Base-by-base conservation (phyloP, 192 early-diverging fungal species). In the Backusella sp. region DNA sequence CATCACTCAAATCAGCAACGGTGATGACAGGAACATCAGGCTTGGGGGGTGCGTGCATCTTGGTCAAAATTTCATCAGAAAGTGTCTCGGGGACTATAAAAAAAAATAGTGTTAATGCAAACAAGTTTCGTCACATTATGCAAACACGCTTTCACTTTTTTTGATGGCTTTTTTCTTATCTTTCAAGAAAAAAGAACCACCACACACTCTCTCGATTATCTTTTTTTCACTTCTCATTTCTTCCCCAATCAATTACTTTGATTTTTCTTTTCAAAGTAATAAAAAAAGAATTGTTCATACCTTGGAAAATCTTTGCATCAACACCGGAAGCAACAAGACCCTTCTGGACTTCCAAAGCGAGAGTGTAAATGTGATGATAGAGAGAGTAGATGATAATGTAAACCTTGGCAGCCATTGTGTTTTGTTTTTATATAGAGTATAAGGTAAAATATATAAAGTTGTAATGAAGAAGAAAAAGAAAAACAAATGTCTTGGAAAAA, bases 331-430 rank as follows among this genome's bases (percentile, higher is more conserved):
- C 84, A 74, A 91, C 78, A 46, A 93, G 79, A 28, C 94, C 94
- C 71, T 86, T 85, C 76, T 92, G 84, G 35, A 94, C 73, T 14
- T 84, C 83, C 73, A 90, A 75, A 72, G 91, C 93, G 19, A 96
- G 79, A 15, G 75, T 88, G 78, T 88, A 86, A 83, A 94, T 82
- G 86, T 95, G 93, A 53, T 90, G 89, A 76, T 90, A 91, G 39
- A 72, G 37, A 46, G 80, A 70, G 23, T 81, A 81, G 59, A 77
- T 74, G 23, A 81, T 59, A 53, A 81, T 81, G 15, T 77, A 75
- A 66, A 81, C 62, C 52, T 72, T 79, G 67, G 77, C 42, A 69
- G 37, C 70, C 67, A 78, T 66, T 52, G 9, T 75, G 23, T 15
- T 49, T 73, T 7, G 1, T 39, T 53, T 34, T 68, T n/a, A 32